Evolutionary conservation across 176 grass and related monocot genomes (phyloP).

Genomic region (Secale cereale): DNA sequence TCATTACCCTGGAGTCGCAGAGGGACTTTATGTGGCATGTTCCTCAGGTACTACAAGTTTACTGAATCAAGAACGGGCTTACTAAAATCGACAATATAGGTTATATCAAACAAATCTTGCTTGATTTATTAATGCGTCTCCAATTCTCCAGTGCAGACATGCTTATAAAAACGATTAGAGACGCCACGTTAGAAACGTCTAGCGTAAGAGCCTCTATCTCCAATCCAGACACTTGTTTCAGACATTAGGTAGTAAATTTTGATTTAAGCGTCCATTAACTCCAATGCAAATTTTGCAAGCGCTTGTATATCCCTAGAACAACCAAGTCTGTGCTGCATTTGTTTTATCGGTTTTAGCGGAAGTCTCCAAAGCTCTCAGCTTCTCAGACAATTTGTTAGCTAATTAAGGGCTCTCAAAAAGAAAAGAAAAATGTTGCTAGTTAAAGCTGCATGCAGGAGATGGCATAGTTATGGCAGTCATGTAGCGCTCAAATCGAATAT

Average conservation of each 20-base stretch:
- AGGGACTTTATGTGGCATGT: conserved; percentile 77
- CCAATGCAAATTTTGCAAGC: background rate
- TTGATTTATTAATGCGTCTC: background rate
- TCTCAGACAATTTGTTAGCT: background rate
- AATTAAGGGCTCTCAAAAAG: background rate
- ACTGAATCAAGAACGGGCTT: background rate
- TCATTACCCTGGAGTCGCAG: conserved; percentile 77
- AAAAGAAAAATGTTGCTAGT: background rate
- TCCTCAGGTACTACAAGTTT: conserved; percentile 54
- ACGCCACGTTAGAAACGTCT: background rate
- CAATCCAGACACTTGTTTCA: background rate
- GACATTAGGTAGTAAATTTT: background rate
- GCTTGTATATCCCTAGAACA: background rate
- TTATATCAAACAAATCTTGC: background rate
- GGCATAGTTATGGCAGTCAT: background rate
- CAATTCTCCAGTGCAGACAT: background rate
- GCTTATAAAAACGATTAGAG: no score
- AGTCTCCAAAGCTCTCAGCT: background rate
- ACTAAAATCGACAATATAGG: conserved; percentile 3
- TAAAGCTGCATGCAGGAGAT: background rate
- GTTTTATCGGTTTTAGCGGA: background rate
- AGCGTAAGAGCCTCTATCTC: background rate
- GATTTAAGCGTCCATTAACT: background rate
- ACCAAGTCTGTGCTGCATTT: background rate
- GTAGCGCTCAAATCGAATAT: background rate